Evolutionary conservation across 2,329 filamentous ascomycete genomes (phyloP).

Genomic region (Pyrenophora tritici-repentis): DNA sequence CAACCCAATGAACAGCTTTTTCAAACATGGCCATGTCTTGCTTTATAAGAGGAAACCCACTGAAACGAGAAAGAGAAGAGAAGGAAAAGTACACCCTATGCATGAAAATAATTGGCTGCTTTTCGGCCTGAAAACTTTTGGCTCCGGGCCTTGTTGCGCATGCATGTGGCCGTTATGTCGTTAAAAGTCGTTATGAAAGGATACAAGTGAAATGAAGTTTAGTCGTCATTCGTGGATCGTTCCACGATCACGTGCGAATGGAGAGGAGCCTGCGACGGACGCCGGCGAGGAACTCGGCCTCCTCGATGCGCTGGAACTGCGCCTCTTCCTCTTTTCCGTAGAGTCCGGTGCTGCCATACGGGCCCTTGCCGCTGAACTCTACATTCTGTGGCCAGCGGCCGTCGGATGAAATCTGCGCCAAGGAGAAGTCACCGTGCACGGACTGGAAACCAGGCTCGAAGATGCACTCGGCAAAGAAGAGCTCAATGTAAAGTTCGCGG

Average conservation of each 20-base stretch:
- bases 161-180: constrained; percentile 36
- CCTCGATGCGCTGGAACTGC: constrained; percentile 47
- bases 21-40: constrained; percentile 9
- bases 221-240: constrained; percentile 19
- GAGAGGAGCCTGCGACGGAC: constrained; percentile 44
- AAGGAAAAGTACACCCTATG: constrained; percentile 1
- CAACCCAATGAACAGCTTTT: constrained; percentile 19
- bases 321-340: constrained; percentile 56
- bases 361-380: constrained; percentile 52
- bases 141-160: constrained; percentile 41
- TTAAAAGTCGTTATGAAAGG: constrained; percentile 23
- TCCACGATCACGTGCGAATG: constrained; percentile 42
- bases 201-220: constrained; percentile 29
- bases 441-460: constrained; percentile 54
- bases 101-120: constrained; percentile 29
- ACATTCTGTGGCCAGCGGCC: constrained; percentile 50
- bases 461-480: constrained; percentile 59
- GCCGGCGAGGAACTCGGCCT: constrained; percentile 47
- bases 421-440: constrained; percentile 56
- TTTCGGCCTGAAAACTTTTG: constrained; percentile 38
- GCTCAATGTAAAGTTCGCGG: constrained; percentile 51
- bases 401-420: constrained; percentile 49
- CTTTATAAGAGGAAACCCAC: not conserved
- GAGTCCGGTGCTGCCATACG: constrained; percentile 55
- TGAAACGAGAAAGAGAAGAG: no score